Evolutionary conservation across 345 rosid species (phyloP).

Genomic region (Adansonia digitata): DNA sequence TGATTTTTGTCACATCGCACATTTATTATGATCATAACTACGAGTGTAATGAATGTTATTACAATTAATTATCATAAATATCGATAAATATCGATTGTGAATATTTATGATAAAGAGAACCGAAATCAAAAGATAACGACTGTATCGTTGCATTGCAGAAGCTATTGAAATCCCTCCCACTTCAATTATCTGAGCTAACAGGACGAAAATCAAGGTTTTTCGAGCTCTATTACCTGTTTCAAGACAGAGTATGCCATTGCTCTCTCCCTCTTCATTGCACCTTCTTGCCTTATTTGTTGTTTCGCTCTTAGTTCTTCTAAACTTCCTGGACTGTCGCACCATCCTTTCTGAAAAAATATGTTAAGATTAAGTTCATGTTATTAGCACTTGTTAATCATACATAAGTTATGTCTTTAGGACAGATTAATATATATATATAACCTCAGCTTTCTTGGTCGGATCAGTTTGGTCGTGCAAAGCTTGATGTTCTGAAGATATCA

Average conservation of each 20-base stretch:
- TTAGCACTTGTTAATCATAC: not conserved
- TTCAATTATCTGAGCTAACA: too few relatives aligned
- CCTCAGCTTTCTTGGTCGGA: constrained; percentile 44
- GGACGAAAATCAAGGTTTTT: not conserved
- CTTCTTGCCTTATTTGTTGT: constrained; percentile 3
- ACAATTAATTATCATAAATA: too few relatives aligned
- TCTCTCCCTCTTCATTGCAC: constrained; percentile 1
- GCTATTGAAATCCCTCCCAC: too few relatives aligned
- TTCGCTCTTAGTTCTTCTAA: not conserved
- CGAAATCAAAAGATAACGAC: too few relatives aligned
- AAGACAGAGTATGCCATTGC: not conserved
- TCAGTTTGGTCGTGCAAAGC: constrained; percentile 27
- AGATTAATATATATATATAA: not conserved
- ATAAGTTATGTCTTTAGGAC: not conserved
- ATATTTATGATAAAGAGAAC: too few relatives aligned
- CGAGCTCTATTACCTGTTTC: not conserved
- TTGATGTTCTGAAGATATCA: constrained; percentile 34
- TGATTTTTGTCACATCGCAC: too few relatives aligned
- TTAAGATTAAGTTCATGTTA: not conserved
- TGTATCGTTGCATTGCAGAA: too few relatives aligned
- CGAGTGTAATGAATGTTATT: too few relatives aligned
- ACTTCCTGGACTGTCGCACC: constrained; percentile 1
- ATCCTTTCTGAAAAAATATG: not conserved
- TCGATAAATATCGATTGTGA: too few relatives aligned
- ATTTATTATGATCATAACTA: too few relatives aligned